Conservation (phyloP, 202 grass and related monocot species). For the Zoysia matrella region DNA sequence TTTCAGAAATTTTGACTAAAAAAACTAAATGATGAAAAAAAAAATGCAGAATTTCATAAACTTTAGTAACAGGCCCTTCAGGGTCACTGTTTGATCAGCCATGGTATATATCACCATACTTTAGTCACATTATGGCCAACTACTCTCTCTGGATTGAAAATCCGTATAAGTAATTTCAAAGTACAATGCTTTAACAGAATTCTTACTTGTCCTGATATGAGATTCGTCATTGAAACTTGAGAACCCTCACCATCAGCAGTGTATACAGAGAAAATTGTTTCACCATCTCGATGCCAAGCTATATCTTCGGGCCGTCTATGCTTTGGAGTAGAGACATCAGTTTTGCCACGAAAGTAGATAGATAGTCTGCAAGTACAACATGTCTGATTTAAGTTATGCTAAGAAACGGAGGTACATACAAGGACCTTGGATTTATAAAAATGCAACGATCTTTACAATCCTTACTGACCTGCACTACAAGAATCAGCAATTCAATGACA, state of each 20-base stretch:
- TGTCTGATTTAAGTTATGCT: slow-evolving; percentile 34
- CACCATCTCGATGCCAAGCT: slow-evolving; percentile 89
- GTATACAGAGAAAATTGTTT: slow-evolving; percentile 82
- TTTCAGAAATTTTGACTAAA: slow-evolving; percentile 2
- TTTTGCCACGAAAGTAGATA: slow-evolving; percentile 70
- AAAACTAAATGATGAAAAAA: slow-evolving; percentile 30
- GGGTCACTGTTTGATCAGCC: not conserved
- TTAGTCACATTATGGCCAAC: slow-evolving; percentile 34
- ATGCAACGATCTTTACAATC: not conserved
- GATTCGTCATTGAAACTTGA: slow-evolving; percentile 90
- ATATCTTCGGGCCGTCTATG: slow-evolving; percentile 97
- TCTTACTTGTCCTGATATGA: slow-evolving; percentile 88
- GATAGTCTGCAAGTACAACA: slow-evolving; percentile 62
- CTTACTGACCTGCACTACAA: not conserved
- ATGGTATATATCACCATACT: not conserved
- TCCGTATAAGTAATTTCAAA: slow-evolving; percentile 34
- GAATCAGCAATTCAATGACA: not conserved
- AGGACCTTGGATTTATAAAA: not conserved
- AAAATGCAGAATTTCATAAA: slow-evolving; percentile 8
- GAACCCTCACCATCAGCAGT: slow-evolving; percentile 81
- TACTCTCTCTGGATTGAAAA: slow-evolving; percentile 10
- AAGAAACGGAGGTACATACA: not conserved
- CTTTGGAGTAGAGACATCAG: slow-evolving; percentile 89
- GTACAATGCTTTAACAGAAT: slow-evolving; percentile 28
- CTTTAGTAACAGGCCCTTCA: not conserved